Percentiles rank a stretch among this genome's conserved stretches.
Evolutionary conservation across 306 rosid species (phyloP).

Genomic region (Mucuna pruriens): DNA sequence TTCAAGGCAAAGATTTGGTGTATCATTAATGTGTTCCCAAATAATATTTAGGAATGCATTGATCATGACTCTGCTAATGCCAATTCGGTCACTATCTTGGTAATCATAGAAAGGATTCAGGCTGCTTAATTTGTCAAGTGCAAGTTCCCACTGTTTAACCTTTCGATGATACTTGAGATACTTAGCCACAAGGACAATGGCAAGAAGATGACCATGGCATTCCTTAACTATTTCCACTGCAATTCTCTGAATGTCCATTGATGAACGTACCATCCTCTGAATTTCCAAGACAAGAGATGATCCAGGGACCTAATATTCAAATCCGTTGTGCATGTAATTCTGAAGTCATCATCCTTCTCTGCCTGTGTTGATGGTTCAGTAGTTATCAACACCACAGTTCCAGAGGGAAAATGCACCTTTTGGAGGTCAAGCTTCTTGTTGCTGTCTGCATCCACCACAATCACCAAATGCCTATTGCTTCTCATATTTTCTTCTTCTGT

Average conservation of each 20-base stretch:
- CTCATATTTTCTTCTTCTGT: not conserved
- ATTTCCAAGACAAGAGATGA: slow-evolving; percentile 23
- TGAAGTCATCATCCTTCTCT: not conserved
- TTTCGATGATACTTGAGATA: not conserved
- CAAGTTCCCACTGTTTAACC: not conserved
- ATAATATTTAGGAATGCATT: not conserved
- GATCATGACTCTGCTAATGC: slow-evolving; percentile 4
- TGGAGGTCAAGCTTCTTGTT: not conserved
- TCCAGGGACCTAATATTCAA: slow-evolving; percentile 8
- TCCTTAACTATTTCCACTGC: not conserved
- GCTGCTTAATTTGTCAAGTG: not conserved
- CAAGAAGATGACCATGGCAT: slow-evolving; percentile 13
- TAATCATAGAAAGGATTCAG: not conserved
- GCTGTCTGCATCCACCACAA: not conserved
- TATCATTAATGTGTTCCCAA: not conserved
- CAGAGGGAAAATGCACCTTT: not conserved
- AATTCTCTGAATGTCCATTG: not conserved
- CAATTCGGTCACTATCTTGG: not conserved
- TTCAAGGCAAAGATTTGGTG: not conserved
- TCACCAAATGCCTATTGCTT: not conserved
- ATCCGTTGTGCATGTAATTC: not conserved
- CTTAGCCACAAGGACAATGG: slow-evolving; percentile 17
- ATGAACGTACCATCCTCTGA: not conserved
- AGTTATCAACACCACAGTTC: slow-evolving; percentile 5
- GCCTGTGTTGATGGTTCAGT: not conserved